phyloP scores from a whole-genome alignment of 148 eudicot genomes.

The Cornus controversa region DNA sequence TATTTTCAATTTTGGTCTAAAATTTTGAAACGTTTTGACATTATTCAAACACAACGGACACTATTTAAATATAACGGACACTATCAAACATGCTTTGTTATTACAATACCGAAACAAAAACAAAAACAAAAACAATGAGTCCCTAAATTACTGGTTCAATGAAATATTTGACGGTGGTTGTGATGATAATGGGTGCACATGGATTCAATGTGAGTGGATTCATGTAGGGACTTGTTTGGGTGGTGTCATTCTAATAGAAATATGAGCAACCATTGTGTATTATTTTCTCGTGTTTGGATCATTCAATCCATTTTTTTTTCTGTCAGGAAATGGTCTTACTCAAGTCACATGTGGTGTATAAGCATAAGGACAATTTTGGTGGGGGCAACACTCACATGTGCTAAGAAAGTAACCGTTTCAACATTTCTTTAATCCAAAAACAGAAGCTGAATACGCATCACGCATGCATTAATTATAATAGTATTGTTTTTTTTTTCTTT shows the following conservation, averaged over 20 bases:
- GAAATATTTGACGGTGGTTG: neutral
- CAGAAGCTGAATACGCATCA: too few species aligned
- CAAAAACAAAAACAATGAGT: too few species aligned
- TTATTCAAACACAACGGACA: too few species aligned
- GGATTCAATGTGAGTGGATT: neutral
- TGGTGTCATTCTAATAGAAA: neutral
- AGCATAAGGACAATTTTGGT: slow-evolving; percentile 13
- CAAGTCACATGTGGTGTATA: slow-evolving; percentile 16
- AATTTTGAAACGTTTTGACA: too few species aligned
- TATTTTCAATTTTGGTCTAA: too few species aligned
- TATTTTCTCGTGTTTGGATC: neutral
- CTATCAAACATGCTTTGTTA: too few species aligned
- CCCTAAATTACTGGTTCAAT: too few species aligned
- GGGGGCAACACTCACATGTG: slow-evolving; percentile 19
- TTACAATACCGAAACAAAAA: too few species aligned
- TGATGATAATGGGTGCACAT: neutral
- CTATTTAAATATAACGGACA: too few species aligned
- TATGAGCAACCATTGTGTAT: neutral
- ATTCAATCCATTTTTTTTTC: neutral
- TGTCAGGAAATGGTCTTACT: neutral
- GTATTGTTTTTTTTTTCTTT: neutral
- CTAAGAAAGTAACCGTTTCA: slow-evolving; percentile 6
- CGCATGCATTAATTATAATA: too few species aligned
- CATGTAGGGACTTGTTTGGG: neutral
- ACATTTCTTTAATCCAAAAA: neutral